Conservation (phyloP, 108 stramenopile species). For the Poteriospumella lacustris region DNA sequence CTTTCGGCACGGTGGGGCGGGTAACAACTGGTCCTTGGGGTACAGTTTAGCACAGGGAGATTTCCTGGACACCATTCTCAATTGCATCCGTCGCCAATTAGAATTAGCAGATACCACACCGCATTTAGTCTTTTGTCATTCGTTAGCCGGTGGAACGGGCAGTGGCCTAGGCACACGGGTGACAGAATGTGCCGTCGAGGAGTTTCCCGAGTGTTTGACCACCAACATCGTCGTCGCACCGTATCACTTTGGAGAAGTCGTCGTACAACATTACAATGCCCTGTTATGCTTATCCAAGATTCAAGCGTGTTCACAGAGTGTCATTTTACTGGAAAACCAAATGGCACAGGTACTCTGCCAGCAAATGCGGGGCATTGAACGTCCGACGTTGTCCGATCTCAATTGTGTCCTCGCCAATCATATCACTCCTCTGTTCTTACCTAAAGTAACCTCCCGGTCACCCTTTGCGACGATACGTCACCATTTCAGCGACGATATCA, state of each 20-base stretch:
- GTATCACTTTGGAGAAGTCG: slow-evolving; percentile 45
- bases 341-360: slow-evolving; percentile 9
- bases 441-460: not conserved
- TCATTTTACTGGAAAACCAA: slow-evolving; percentile 15
- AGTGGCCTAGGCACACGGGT: slow-evolving; percentile 38
- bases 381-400: slow-evolving; percentile 1
- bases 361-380: not conserved
- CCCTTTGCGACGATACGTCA: not conserved
- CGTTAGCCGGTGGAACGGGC: slow-evolving; percentile 43
- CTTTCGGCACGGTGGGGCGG: slow-evolving; percentile 37
- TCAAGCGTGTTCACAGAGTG: not conserved
- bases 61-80: slow-evolving; percentile 29
- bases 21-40: slow-evolving; percentile 50
- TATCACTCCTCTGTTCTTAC: not conserved
- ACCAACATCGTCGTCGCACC: slow-evolving; percentile 40
- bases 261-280: slow-evolving; percentile 47
- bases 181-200: slow-evolving; percentile 35
- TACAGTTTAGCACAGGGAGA: slow-evolving; percentile 23
- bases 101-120: slow-evolving; percentile 28
- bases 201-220: slow-evolving; percentile 27
- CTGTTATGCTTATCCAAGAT: slow-evolving; percentile 30
- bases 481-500: not conserved
- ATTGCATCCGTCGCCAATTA: slow-evolving; percentile 31
- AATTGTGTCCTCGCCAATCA: not conserved
- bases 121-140: slow-evolving; percentile 36